Conservation (phyloP, 1,139 yeast genomes). For the Meyerozyma carpophila region DNA sequence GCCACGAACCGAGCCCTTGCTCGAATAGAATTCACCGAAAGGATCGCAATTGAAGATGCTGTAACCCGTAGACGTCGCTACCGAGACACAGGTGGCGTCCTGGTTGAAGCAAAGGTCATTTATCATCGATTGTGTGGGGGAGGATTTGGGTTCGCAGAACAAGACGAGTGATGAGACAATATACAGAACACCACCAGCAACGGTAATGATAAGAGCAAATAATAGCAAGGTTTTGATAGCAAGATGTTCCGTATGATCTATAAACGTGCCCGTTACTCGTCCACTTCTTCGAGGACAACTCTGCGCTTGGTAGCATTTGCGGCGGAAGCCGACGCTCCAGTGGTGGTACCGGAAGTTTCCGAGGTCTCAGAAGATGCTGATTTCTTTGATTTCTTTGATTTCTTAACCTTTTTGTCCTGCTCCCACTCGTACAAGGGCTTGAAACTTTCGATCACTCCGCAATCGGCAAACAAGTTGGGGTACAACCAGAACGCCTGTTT, state of each 20-base stretch:
- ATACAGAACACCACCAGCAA: neutral
- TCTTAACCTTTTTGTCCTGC: slow-evolving; percentile 41
- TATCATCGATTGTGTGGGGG: slow-evolving; percentile 10
- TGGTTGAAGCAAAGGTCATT: slow-evolving; percentile 42
- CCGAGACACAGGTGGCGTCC: slow-evolving; percentile 37
- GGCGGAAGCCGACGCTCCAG: slow-evolving; percentile 12
- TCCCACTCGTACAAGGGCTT: slow-evolving; percentile 88
- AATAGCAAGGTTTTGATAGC: neutral
- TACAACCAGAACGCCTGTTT: slow-evolving; percentile 87
- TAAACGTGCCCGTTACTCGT: slow-evolving; percentile 20
- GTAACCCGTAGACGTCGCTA: slow-evolving; percentile 30
- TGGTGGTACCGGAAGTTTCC: slow-evolving; percentile 6
- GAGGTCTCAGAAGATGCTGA: slow-evolving; percentile 8
- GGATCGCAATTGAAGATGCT: slow-evolving; percentile 44
- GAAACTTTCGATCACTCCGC: slow-evolving; percentile 90
- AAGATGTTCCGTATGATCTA: neutral
- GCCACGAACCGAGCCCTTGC: neutral
- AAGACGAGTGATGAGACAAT: neutral
- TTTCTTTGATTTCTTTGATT: slow-evolving; percentile 19
- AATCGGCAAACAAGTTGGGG: slow-evolving; percentile 94
- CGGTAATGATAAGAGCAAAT: neutral
- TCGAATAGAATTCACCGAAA: slow-evolving; percentile 39
- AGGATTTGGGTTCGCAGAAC: neutral
- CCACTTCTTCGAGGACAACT: slow-evolving; percentile 45
- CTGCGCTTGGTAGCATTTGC: slow-evolving; percentile 20